Evolutionary conservation across 805 yeast genomes (phyloP).

Genomic region (Danielia oregonensis): DNA sequence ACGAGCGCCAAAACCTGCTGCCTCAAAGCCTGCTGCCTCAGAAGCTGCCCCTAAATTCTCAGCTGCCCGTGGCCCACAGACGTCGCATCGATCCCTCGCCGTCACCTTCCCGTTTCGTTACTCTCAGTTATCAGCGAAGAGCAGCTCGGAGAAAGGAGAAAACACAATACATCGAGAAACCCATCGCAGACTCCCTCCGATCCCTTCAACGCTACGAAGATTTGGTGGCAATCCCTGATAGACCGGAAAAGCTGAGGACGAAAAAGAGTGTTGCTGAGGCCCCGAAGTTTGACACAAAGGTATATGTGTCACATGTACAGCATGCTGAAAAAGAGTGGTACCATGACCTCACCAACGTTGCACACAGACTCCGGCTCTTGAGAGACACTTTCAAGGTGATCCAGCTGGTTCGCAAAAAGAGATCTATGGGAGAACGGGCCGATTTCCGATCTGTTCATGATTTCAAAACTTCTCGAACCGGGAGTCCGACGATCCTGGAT

Average conservation of each 20-base stretch:
- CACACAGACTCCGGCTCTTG: constrained; percentile 15
- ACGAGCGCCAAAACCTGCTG: constrained; percentile 5
- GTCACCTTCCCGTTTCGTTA: constrained; percentile 9
- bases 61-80: no score
- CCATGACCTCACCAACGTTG: constrained; percentile 14
- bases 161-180: not conserved
- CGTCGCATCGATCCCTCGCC: no score
- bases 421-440: constrained; percentile 15
- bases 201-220: constrained; percentile 6
- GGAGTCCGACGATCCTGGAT: constrained; percentile 14
- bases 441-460: constrained; percentile 14
- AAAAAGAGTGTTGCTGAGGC: no score
- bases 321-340: constrained; percentile 14
- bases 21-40: no score
- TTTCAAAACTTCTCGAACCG: constrained; percentile 6
- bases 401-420: constrained; percentile 16
- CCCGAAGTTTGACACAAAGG: no score
- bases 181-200: constrained; percentile 10
- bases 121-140: constrained; percentile 4
- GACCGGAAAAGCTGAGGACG: no score
- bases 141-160: not conserved
- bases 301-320: no score
- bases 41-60: no score
- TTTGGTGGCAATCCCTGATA: not conserved
- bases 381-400: constrained; percentile 17